These are phyloP conservation scores for Carex kokanica DNA, from an alignment of 176 grass and related monocot species.

Conservation along the genomic window DNA sequence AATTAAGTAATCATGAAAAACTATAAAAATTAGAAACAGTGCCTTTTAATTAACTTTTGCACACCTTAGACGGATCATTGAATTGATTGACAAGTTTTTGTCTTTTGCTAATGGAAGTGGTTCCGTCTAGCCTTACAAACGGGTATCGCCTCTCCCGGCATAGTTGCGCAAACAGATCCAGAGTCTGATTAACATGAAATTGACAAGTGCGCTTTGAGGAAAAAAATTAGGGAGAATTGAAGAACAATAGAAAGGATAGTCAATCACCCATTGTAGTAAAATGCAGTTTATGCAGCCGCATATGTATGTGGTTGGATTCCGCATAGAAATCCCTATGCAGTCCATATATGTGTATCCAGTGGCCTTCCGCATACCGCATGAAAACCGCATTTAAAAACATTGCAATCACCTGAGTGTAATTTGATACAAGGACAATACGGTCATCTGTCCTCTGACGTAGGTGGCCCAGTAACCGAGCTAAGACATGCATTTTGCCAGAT, in stretches of 20 bases:
- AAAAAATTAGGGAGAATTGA: conserved; percentile 10
- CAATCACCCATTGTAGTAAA: too few species aligned
- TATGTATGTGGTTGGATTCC: too few species aligned
- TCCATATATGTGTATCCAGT: too few species aligned
- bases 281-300: too few species aligned
- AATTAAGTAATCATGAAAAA: conserved; percentile 28
- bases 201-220: conserved; percentile 15
- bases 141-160: conserved; percentile 97
- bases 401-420: conserved; percentile 81
- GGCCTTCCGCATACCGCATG: too few species aligned
- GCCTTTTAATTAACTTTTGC: conserved; percentile 15
- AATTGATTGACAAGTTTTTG: conserved; percentile 93
- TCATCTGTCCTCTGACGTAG: conserved; percentile 87
- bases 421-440: conserved; percentile 96
- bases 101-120: conserved; percentile 94
- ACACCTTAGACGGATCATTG: conserved; percentile 83
- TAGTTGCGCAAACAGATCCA: conserved; percentile 94
- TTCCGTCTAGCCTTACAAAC: conserved; percentile 80
- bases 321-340: too few species aligned
- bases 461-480: conserved; percentile 77
- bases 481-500: conserved; percentile 98
- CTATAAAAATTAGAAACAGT: not conserved
- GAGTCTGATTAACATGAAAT: conserved; percentile 46
- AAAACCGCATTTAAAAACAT: too few species aligned
- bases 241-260: conserved; percentile 19